Conservation (phyloP, 148 eudicot species). For the Rhododendron vialii region DNA sequence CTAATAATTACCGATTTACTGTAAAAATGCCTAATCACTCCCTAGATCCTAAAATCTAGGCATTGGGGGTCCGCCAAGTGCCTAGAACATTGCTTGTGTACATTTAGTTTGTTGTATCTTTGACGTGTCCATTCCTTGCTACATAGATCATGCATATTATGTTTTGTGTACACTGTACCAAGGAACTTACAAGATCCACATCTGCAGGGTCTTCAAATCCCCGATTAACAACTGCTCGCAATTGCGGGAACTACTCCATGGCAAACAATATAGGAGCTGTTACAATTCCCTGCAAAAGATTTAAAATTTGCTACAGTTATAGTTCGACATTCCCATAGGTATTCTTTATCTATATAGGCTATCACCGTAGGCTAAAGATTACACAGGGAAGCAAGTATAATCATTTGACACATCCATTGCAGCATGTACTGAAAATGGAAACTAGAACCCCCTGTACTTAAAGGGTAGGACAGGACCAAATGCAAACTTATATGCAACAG, state of each 20-base stretch:
- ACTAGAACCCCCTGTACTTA: background rate
- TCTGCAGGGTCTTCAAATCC: constrained; percentile 67
- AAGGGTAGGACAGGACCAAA: background rate
- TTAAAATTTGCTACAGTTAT: background rate
- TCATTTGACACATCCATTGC: background rate
- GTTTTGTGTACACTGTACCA: background rate
- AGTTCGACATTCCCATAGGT: background rate
- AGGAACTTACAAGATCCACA: constrained; percentile 75
- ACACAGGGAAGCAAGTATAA: background rate
- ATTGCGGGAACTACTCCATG: constrained; percentile 83
- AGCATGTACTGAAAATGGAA: background rate
- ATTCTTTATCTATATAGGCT: background rate
- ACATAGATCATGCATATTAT: background rate
- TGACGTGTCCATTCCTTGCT: background rate
- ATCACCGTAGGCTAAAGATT: background rate
- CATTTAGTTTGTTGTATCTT: background rate
- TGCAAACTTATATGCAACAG: background rate
- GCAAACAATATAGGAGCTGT: constrained; percentile 92
- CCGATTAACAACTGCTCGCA: constrained; percentile 56
- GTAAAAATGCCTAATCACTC: background rate
- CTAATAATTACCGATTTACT: background rate
- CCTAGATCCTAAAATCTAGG: background rate
- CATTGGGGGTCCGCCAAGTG: background rate
- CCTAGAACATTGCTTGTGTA: background rate
- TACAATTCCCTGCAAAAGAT: constrained; percentile 60